These are phyloP conservation scores for Colletotrichum higginsianum DNA, from an alignment of 2,329 filamentous ascomycete species.

Conservation along the genomic window DNA sequence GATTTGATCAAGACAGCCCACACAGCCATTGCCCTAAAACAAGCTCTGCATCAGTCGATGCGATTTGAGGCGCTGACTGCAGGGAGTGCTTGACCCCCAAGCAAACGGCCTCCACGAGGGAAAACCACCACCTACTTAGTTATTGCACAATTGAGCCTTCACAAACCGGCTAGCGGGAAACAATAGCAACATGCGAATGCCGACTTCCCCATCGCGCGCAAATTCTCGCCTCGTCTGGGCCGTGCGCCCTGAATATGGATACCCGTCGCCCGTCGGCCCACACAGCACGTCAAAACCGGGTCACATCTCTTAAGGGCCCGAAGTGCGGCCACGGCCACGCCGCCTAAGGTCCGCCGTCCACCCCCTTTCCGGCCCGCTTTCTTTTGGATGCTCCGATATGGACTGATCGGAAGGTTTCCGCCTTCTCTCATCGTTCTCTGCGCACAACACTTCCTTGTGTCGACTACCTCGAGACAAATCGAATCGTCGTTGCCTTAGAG, in stretches of 20 bases:
- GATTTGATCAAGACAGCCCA: slow-evolving; percentile 5
- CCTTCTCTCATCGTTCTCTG: not conserved
- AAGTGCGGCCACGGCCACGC: slow-evolving; percentile 38
- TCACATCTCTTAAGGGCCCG: slow-evolving; percentile 26
- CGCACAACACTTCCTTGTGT: not conserved
- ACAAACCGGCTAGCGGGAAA: not conserved
- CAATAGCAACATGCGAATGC: not conserved
- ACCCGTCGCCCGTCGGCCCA: not conserved
- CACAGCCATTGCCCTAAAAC: not conserved
- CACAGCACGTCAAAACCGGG: not conserved
- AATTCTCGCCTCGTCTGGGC: slow-evolving; percentile 30
- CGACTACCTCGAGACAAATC: not conserved
- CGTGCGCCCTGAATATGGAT: slow-evolving; percentile 24
- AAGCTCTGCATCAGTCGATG: not conserved
- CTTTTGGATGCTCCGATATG: slow-evolving; percentile 24
- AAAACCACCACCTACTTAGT: not conserved
- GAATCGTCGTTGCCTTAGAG: too few species aligned
- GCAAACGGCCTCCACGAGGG: not conserved
- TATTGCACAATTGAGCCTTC: not conserved
- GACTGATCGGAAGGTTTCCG: slow-evolving; percentile 40
- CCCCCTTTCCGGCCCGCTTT: slow-evolving; percentile 12
- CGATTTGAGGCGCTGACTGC: too few species aligned
- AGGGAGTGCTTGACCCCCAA: not conserved
- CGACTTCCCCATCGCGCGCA: slow-evolving; percentile 18
- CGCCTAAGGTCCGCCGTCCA: not conserved